These are phyloP conservation scores for Apiospora hydei DNA, from an alignment of 2,329 filamentous ascomycete species.

Conservation along the genomic window DNA sequence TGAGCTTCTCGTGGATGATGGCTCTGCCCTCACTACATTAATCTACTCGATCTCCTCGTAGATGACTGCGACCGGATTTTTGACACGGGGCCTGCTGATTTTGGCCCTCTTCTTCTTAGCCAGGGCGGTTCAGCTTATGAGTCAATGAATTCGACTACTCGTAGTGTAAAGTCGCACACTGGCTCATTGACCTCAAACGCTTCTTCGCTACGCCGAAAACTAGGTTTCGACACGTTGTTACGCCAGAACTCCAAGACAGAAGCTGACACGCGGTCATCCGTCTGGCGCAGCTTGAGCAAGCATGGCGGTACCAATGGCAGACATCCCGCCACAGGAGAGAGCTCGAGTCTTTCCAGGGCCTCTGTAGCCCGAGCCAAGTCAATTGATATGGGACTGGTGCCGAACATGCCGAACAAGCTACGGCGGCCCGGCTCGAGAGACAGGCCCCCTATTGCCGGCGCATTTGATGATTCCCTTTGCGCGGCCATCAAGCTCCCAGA, in stretches of 20 bases:
- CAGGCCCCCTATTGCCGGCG: slow-evolving; percentile 66
- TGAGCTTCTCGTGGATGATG: slow-evolving; percentile 81
- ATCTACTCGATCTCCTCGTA: slow-evolving; percentile 85
- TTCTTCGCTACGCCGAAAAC: slow-evolving; percentile 83
- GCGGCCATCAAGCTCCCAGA: slow-evolving; percentile 65
- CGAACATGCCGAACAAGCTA: slow-evolving; percentile 55
- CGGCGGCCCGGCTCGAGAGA: slow-evolving; percentile 65
- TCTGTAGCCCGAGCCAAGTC: slow-evolving; percentile 72
- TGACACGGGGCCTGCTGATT: slow-evolving; percentile 58
- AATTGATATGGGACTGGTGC: slow-evolving; percentile 68
- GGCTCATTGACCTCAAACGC: slow-evolving; percentile 85
- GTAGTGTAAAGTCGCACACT: slow-evolving; percentile 66
- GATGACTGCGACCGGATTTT: slow-evolving; percentile 92
- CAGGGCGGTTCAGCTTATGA: slow-evolving; percentile 60
- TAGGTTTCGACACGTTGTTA: slow-evolving; percentile 79
- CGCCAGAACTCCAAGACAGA: slow-evolving; percentile 80
- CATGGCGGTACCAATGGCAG: slow-evolving; percentile 58
- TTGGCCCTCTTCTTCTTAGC: slow-evolving; percentile 45
- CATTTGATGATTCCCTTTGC: slow-evolving; percentile 63
- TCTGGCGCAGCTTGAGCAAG: slow-evolving; percentile 91
- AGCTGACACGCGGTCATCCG: slow-evolving; percentile 72
- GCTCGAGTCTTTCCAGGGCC: slow-evolving; percentile 70
- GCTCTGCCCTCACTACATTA: slow-evolving; percentile 83
- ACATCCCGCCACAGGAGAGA: slow-evolving; percentile 64
- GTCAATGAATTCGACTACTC: slow-evolving; percentile 65